Percentiles rank a stretch among this genome's conserved stretches.
Conservation (phyloP, 805 yeast genomes). For the Metschnikowia henanensis region DNA sequence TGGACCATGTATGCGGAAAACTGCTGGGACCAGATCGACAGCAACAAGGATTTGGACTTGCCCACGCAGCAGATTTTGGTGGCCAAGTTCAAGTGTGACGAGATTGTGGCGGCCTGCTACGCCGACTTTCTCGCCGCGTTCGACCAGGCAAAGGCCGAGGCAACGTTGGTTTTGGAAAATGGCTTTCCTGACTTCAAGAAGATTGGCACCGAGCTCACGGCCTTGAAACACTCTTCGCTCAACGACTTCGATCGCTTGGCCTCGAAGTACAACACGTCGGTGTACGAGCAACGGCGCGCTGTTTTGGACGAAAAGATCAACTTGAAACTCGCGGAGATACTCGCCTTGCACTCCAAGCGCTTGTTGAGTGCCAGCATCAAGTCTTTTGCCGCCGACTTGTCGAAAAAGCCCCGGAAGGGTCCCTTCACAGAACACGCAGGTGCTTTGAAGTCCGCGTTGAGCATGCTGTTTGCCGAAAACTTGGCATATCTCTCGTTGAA, state of each 20-base stretch:
- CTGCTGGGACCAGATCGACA: constrained; percentile 93
- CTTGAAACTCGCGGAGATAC: constrained; percentile 39
- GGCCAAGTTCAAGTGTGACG: constrained; percentile 93
- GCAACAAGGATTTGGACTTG: constrained; percentile 89
- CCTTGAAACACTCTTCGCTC: constrained; percentile 48
- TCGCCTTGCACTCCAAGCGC: constrained; percentile 28
- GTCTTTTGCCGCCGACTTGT: constrained; percentile 13
- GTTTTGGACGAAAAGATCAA: constrained; percentile 52
- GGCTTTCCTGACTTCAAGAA: constrained; percentile 42
- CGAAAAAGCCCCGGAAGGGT: constrained; percentile 12
- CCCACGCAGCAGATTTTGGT: constrained; percentile 97
- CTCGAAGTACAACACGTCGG: constrained; percentile 65
- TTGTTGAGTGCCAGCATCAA: constrained; percentile 9
- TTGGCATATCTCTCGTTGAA: constrained; percentile 27
- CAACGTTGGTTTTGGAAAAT: constrained; percentile 1
- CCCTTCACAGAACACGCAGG: constrained; percentile 17
- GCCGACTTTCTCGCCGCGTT: constrained; percentile 28
- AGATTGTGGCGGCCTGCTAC: constrained; percentile 53
- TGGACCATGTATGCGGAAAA: constrained; percentile 91
- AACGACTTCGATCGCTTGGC: constrained; percentile 68
- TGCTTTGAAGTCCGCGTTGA: constrained; percentile 12
- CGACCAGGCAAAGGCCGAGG: constrained; percentile 13
- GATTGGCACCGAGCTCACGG: constrained; percentile 44
- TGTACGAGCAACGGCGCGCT: constrained; percentile 62
- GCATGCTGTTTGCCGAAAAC: constrained; percentile 14